A percentile compares a stretch with the other conserved stretches of the same genome.
Conservation (phyloP, 2,329 filamentous ascomycete species). For the Ascosphaera acerosa region DNA sequence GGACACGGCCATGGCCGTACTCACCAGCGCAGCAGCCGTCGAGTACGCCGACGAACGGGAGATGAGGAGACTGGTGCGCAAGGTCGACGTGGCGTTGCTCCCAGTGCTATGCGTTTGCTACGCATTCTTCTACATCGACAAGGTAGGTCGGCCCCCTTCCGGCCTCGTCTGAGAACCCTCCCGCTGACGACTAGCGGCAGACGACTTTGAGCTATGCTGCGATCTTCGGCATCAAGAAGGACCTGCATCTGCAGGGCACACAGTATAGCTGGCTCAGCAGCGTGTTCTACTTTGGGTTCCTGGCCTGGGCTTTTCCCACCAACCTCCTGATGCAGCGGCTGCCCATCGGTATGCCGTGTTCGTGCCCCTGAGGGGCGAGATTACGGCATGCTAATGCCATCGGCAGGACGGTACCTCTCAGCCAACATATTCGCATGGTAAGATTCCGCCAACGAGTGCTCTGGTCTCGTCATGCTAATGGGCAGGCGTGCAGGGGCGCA, state of each 20-base stretch:
- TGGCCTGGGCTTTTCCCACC: slow-evolving; percentile 29
- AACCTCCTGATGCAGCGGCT: slow-evolving; percentile 28
- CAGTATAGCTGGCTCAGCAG: slow-evolving; percentile 32
- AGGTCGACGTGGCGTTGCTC: slow-evolving; percentile 34
- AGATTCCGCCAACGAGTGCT: slow-evolving; percentile 1
- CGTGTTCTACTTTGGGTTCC: slow-evolving; percentile 31
- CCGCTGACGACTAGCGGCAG: no score
- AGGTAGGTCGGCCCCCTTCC: slow-evolving; percentile 12
- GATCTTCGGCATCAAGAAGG: slow-evolving; percentile 36
- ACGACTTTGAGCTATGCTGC: slow-evolving; percentile 37
- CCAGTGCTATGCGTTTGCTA: slow-evolving; percentile 30
- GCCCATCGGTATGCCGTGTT: slow-evolving; percentile 19
- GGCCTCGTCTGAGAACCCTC: no score
- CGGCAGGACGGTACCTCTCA: slow-evolving; percentile 25
- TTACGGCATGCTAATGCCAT: background rate
- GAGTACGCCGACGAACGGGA: slow-evolving; percentile 23
- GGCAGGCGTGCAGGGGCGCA: slow-evolving; percentile 15
- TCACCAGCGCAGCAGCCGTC: slow-evolving; percentile 23
- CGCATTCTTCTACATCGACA: slow-evolving; percentile 27
- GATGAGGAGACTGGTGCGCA: slow-evolving; percentile 24
- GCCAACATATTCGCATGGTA: slow-evolving; percentile 32
- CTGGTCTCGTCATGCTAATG: background rate
- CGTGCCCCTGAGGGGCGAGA: background rate
- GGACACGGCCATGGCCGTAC: slow-evolving; percentile 27
- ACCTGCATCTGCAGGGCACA: slow-evolving; percentile 29